Base-by-base conservation (phyloP, 441 rosid genomes). In the Eruca vesicaria region DNA sequence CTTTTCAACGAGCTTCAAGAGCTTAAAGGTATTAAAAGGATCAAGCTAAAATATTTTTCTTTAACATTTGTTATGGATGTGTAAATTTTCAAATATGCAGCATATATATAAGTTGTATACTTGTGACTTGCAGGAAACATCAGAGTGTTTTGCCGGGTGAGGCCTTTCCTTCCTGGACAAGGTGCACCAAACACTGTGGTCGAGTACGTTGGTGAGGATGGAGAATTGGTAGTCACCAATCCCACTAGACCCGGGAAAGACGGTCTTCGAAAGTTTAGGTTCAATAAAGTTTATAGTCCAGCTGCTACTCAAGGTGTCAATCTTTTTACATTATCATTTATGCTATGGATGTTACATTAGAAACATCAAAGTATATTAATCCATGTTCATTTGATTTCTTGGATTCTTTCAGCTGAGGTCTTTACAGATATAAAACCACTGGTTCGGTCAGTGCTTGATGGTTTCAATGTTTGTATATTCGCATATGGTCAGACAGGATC, bases 1-100 rank as follows among this genome's bases (percentile, higher is more conserved):
- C 75, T 95, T 67, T 95, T 86, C 78, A 95, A 91, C 53, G 99
- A 95, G 88, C 84, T 93, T 72, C 97, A 91, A 75, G 99, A 95
- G 74, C 77, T 93, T 63, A 93, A 86, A 93, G 99, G 99, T 93
- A 64, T 38, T 15, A 0, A 20, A 5, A 20, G 6, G 26, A 48
- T 63, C 71, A 20, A 41, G 58, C 8, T 66, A 41, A 1, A 36
- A 12, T 32, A 5, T 29, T 41, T 57, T 4, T 61, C 1, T 32
- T 59, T 33, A 45, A 66, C 45, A 63, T 50, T 45, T 19, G 48
- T 11, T 48, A 36, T 0, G 3, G 35, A 48, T 60, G 9, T 50
- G 57, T 61, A 58, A 9, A 10, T 20, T 26, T 71, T 35, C 48
- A 29, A 26, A 26, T 28, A 20, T 38, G 43, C 33, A 68, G 43